A percentile compares a stretch with the other conserved stretches of the same genome.
Evolutionary conservation across 192 early-diverging fungal species (phyloP).

Genomic region (Umbelopsis isabellina): DNA sequence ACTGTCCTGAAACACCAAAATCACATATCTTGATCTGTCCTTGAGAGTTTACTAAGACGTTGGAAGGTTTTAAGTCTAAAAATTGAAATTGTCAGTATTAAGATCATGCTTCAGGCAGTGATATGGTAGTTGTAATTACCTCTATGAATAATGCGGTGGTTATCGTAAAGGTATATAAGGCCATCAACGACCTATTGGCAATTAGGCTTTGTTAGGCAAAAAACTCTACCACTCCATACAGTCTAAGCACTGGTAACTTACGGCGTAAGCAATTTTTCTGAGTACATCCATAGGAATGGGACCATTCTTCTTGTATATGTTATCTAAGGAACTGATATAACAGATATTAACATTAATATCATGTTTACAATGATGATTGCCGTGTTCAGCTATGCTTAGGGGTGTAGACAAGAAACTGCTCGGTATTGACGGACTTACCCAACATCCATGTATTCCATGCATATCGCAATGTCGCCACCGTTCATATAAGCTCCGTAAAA

Average conservation of each 20-base stretch:
- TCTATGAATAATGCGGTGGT: conserved; percentile 93
- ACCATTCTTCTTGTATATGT: conserved; percentile 90
- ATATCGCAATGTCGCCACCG: conserved; percentile 85
- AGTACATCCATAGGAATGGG: conserved; percentile 88
- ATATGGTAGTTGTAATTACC: conserved; percentile 46
- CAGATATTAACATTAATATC: background rate
- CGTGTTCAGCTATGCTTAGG: no score
- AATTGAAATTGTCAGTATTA: background rate
- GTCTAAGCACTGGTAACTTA: conserved; percentile 34
- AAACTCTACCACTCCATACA: background rate
- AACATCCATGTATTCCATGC: conserved; percentile 98
- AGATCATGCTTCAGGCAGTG: background rate
- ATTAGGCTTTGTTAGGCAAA: background rate
- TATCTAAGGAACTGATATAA: conserved; percentile 73
- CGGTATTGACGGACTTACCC: conserved; percentile 48
- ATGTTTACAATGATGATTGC: background rate
- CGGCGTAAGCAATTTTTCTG: conserved; percentile 81
- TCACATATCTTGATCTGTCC: conserved; percentile 85
- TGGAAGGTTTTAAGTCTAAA: conserved; percentile 83
- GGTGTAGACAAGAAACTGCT: background rate
- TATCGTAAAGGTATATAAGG: conserved; percentile 84
- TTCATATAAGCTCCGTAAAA: conserved; percentile 96
- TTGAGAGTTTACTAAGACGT: conserved; percentile 80
- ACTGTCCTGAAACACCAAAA: conserved; percentile 92
- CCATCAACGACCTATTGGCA: conserved; percentile 64